Percentiles rank a stretch among this genome's conserved stretches.
Evolutionary conservation across 2,329 filamentous ascomycete species (phyloP).

Genomic region (Blastomyces percursus): DNA sequence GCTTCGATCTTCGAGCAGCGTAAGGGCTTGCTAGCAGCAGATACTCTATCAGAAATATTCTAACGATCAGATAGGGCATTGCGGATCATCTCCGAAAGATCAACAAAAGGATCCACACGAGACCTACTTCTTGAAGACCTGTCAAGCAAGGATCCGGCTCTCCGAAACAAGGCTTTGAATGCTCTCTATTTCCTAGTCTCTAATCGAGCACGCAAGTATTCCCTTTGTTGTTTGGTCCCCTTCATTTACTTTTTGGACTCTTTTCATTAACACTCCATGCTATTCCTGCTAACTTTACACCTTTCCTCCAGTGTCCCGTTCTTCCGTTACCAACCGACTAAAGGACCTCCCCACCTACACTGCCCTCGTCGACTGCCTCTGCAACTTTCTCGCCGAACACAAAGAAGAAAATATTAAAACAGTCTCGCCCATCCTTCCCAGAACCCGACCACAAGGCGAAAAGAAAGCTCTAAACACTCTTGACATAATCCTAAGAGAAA

Average conservation of each 20-base stretch:
- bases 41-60: conserved; percentile 35
- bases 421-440: conserved; percentile 29
- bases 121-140: conserved; percentile 34
- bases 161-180: conserved; percentile 32
- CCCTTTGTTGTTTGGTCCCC: not conserved
- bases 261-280: not conserved
- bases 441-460: conserved; percentile 33
- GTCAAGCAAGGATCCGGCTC: conserved; percentile 27
- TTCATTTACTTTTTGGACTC: not conserved
- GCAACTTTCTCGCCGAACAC: conserved; percentile 31
- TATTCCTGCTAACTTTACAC: not conserved
- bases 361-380: conserved; percentile 33
- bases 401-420: conserved; percentile 25
- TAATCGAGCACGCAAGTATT: conserved; percentile 27
- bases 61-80: conserved; percentile 25
- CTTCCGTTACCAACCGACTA: conserved; percentile 25
- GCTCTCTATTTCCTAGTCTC: conserved; percentile 35
- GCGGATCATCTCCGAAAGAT: conserved; percentile 37
- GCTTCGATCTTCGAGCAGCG: conserved; percentile 60
- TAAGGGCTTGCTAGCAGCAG: conserved; percentile 46
- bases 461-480: conserved; percentile 42
- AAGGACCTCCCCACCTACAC: conserved; percentile 28
- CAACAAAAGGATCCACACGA: conserved; percentile 31
- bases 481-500: conserved; percentile 50
- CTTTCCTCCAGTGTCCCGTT: conserved; percentile 24